These are phyloP conservation scores for Pseudogymnoascus sp. DNA, from an alignment of 2,329 filamentous ascomycete genomes.

Conservation along the genomic window DNA sequence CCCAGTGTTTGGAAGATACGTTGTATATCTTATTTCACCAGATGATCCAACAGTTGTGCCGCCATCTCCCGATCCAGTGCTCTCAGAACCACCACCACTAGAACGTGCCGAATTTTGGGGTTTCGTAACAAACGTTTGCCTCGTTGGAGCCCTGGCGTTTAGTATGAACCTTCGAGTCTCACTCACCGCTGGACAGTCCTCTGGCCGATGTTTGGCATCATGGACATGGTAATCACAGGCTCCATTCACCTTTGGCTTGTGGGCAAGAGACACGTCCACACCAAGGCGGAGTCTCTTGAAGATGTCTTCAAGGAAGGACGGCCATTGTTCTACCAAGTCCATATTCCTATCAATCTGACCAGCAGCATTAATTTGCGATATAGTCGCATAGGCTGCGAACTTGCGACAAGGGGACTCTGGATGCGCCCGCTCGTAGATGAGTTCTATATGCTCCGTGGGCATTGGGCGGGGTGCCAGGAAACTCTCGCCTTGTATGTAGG, in stretches of 20 bases:
- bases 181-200: background rate
- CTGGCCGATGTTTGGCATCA: background rate
- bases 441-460: conserved; percentile 12
- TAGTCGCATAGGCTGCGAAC: conserved; percentile 13
- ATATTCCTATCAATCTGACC: conserved; percentile 5
- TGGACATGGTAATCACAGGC: conserved; percentile 3
- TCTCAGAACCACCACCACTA: background rate
- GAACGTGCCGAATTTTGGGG: background rate
- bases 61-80: background rate
- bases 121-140: background rate
- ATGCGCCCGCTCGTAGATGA: conserved; percentile 16
- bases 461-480: conserved; percentile 7
- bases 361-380: background rate
- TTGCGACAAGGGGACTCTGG: conserved; percentile 12
- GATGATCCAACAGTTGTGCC: background rate
- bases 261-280: background rate
- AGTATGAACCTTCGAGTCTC: background rate
- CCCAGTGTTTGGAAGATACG: background rate
- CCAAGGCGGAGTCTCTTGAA: conserved; percentile 5
- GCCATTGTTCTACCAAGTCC: conserved; percentile 6
- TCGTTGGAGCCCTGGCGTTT: background rate
- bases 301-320: conserved; percentile 5
- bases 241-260: background rate
- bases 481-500: conserved; percentile 15
- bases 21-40: conserved; percentile 3